Evolutionary conservation across 1,139 yeast genomes (phyloP).

Genomic region (Saccharomyces hybrid): DNA sequence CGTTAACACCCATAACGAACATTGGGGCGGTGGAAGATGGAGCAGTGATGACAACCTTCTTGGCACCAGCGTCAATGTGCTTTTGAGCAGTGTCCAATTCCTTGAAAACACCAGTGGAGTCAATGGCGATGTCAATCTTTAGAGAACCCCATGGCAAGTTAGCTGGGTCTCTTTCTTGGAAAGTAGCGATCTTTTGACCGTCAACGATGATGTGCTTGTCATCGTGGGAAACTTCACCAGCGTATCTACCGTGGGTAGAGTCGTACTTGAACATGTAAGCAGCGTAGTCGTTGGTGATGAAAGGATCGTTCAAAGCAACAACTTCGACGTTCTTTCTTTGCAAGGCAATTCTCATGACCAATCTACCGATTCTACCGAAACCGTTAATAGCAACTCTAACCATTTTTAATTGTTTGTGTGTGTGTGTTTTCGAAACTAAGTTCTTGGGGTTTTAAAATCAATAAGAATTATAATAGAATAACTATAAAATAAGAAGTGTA

Average conservation of each 20-base stretch:
- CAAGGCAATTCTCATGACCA: constrained; percentile 71
- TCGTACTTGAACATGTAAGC: constrained; percentile 86
- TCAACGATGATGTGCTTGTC: constrained; percentile 58
- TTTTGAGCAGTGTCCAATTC: constrained; percentile 68
- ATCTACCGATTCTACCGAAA: constrained; percentile 85
- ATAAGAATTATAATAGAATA: constrained; percentile 2
- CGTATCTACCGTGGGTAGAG: constrained; percentile 74
- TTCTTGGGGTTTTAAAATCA: constrained; percentile 11
- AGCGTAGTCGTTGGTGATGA: constrained; percentile 75
- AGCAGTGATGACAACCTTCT: constrained; percentile 81
- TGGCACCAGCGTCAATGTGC: constrained; percentile 83
- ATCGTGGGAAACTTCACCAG: constrained; percentile 60
- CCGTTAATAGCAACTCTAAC: constrained; percentile 75
- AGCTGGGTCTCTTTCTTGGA: constrained; percentile 77
- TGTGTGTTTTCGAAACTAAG: constrained; percentile 11
- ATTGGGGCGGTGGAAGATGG: constrained; percentile 84
- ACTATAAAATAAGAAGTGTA: neutral
- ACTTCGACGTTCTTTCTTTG: constrained; percentile 61
- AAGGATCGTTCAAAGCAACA: constrained; percentile 79
- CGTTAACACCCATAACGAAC: constrained; percentile 85
- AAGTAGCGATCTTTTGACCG: constrained; percentile 59
- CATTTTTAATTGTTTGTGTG: constrained; percentile 29
- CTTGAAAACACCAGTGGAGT: constrained; percentile 86
- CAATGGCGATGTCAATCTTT: constrained; percentile 72
- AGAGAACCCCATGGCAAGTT: constrained; percentile 74